Percentiles rank a stretch among this genome's conserved stretches.
Evolutionary conservation across 257 asterid genomes (phyloP).

Genomic region (Datura wrightii): DNA sequence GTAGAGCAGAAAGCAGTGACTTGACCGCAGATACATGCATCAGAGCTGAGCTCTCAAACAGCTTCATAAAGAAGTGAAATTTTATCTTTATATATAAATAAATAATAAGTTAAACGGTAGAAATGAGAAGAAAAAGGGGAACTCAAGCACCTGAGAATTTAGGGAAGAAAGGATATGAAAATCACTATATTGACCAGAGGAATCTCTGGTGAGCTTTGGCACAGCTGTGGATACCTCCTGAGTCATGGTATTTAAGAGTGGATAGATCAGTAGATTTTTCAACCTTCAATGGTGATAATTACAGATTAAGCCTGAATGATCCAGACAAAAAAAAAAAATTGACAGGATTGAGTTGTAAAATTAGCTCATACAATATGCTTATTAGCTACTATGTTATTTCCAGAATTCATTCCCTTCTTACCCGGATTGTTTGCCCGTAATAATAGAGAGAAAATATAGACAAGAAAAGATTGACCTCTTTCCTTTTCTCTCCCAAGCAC

Average conservation of each 20-base stretch:
- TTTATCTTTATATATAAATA: neutral
- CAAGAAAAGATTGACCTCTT: neutral
- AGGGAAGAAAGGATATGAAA: constrained; percentile 90
- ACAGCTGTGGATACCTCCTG: constrained; percentile 89
- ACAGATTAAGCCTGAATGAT: neutral
- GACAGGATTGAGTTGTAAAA: constrained; percentile 9
- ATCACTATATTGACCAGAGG: constrained; percentile 95
- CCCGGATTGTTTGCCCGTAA: neutral
- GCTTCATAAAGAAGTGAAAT: constrained; percentile 47
- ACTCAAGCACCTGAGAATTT: constrained; percentile 73
- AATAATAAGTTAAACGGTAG: neutral
- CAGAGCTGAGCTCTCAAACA: constrained; percentile 93
- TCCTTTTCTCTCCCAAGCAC: neutral
- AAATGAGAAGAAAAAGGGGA: constrained; percentile 30
- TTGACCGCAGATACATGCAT: constrained; percentile 91
- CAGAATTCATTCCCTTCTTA: constrained; percentile 2
- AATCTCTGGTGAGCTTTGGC: constrained; percentile 84
- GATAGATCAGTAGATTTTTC: neutral
- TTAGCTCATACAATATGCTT: neutral
- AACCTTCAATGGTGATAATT: neutral
- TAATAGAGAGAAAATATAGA: constrained; percentile 8
- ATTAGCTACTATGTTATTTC: neutral
- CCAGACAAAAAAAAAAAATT: neutral
- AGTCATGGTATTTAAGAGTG: constrained; percentile 30
- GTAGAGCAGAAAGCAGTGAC: constrained; percentile 93